Evolutionary conservation across 352 stramenopile species (phyloP).

Genomic region (Phytophthora sojae): DNA sequence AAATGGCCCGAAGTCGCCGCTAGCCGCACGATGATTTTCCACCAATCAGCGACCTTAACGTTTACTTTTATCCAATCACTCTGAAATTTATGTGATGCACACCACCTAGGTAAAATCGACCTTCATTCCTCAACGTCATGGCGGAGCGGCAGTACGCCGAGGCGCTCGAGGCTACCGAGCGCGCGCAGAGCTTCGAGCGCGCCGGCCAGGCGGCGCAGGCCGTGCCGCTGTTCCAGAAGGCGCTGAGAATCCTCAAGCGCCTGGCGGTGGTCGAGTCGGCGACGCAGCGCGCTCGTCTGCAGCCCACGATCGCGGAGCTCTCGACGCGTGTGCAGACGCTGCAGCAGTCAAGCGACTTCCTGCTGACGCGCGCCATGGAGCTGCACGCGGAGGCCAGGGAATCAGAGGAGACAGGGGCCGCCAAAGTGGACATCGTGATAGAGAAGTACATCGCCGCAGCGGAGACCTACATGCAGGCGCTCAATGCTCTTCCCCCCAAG

Average conservation of each 20-base stretch:
- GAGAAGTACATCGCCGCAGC: slow-evolving; percentile 66
- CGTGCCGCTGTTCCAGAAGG: slow-evolving; percentile 55
- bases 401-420: slow-evolving; percentile 23
- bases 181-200: slow-evolving; percentile 48
- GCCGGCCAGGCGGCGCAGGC: slow-evolving; percentile 38
- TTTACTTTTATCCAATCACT: no score
- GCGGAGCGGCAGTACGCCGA: slow-evolving; percentile 74
- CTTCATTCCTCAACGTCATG: slow-evolving; percentile 10
- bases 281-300: slow-evolving; percentile 66
- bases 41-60: slow-evolving; percentile 5
- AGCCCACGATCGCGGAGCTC: slow-evolving; percentile 66
- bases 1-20: slow-evolving; percentile 16
- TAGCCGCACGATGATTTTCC: slow-evolving; percentile 21
- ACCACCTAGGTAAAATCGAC: not conserved
- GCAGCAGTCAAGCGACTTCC: slow-evolving; percentile 45
- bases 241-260: slow-evolving; percentile 68
- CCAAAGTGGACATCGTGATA: slow-evolving; percentile 25
- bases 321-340: slow-evolving; percentile 50
- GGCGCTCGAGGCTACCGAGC: slow-evolving; percentile 63
- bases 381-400: slow-evolving; percentile 44
- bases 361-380: slow-evolving; percentile 42
- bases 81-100: not conserved
- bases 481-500: slow-evolving; percentile 44
- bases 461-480: slow-evolving; percentile 76
- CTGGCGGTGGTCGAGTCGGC: slow-evolving; percentile 80